Evolutionary conservation across 352 stramenopile genomes (phyloP), one percentile per base, ranked within the genome.

Genomic region (Thraustochytrium striatum): DNA sequence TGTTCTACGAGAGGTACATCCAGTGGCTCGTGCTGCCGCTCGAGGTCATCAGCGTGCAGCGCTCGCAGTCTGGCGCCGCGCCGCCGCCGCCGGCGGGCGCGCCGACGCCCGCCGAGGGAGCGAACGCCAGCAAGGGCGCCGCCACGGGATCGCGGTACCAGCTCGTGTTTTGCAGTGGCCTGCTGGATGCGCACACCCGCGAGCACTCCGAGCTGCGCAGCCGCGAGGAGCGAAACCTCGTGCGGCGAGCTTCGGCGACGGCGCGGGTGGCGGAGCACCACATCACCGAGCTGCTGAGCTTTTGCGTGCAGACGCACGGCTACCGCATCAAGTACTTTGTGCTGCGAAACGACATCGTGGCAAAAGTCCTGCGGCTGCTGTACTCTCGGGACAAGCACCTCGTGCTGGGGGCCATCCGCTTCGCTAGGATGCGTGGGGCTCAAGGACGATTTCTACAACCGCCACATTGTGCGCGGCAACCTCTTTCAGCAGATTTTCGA

Each of bases 371-470:
- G 57, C 87, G 87, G 41, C 61, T 90, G 3, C 70, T 93, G 36
- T 70, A 83, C 30, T 87, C 55, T 39, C 52, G 78, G 25, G 83
- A 86, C 43, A 85, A 85, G 47, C 84, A 83, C 61, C 69, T 86
- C 8, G 61, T 84, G 41, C 35, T 84, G 44, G 38, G 53, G 5
- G 61, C 62, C 1, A 58, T 69, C 3, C 84, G 88, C 11, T 90
- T 93, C 78, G 83, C 93, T 33, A 85, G 90, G 39, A 85, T 87
- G 91, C 57, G 82, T 94, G n/a, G 90, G 88, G 25, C 86, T 92
- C 19, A 91, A 92, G 69, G 90, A 94, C 62, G 90, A 94, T 73
- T 93, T 92, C 79, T 94, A 94, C 83, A 88, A 92, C 81, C 85
- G 89, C 39, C 89, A 94, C 69, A 88, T 94, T 69, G 87, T 93